Conservation (phyloP, 148 eudicot species). For the Chenopodium suecicum region DNA sequence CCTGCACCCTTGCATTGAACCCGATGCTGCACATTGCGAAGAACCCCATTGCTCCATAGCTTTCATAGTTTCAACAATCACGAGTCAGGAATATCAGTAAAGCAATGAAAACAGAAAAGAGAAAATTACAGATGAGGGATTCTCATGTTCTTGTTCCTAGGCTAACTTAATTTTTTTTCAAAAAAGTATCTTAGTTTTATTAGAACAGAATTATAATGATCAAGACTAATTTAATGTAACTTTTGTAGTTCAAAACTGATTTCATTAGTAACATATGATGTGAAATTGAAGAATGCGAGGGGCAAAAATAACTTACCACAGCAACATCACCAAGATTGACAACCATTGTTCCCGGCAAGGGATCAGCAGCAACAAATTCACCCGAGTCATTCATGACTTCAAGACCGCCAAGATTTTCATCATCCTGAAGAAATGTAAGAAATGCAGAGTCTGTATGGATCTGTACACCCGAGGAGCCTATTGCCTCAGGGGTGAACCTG, state of each 20-base stretch:
- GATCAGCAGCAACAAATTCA: constrained; percentile 49
- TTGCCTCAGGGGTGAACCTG: constrained; percentile 48
- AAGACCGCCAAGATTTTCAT: constrained; percentile 69
- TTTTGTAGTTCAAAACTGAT: not conserved
- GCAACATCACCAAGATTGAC: constrained; percentile 73
- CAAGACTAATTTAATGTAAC: no score
- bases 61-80: constrained; percentile 22
- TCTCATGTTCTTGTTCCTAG: not conserved
- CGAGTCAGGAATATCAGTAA: no score
- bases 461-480: constrained; percentile 61
- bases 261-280: not conserved
- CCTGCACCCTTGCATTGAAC: constrained; percentile 57
- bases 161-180: no score
- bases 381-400: constrained; percentile 65
- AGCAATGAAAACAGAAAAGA: no score
- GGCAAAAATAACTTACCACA: constrained; percentile 36
- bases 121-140: not conserved
- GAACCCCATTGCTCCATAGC: constrained; percentile 75
- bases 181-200: no score
- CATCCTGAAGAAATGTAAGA: constrained; percentile 72
- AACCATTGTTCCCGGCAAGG: constrained; percentile 55
- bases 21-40: constrained; percentile 56
- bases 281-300: not conserved
- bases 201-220: no score
- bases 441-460: constrained; percentile 79